Conservation (phyloP, 164 flowering plant genomes). For the Dillenia turbinata region DNA sequence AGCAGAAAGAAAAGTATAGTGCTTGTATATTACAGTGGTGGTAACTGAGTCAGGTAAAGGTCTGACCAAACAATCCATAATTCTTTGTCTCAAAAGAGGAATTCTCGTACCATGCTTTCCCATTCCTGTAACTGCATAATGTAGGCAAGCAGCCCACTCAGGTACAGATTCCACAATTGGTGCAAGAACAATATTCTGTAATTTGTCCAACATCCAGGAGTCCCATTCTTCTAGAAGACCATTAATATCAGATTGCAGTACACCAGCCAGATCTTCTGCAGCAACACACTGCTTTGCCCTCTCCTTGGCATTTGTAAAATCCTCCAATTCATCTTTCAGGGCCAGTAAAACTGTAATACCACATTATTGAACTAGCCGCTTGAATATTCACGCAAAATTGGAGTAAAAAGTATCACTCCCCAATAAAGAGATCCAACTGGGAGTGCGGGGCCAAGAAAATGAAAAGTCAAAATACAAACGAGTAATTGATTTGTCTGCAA, state of each 20-base stretch:
- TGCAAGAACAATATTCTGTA: conserved; percentile 62
- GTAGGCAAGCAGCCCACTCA: conserved; percentile 97
- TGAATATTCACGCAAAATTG: conserved; percentile 87
- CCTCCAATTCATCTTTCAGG: conserved; percentile 57
- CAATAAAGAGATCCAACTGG: conserved; percentile 88
- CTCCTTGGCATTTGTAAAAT: conserved; percentile 78
- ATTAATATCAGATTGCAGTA: conserved; percentile 81
- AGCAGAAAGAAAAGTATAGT: conserved; percentile 84
- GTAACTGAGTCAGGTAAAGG: conserved; percentile 76
- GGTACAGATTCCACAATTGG: conserved; percentile 92
- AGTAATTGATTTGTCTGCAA: conserved; percentile 91
- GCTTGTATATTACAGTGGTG: conserved; percentile 77
- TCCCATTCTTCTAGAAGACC: conserved; percentile 87
- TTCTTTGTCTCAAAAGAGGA: conserved; percentile 72
- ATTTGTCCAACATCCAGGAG: conserved; percentile 63
- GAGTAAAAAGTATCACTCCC: conserved; percentile 84
- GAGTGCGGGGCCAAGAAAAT: conserved; percentile 97
- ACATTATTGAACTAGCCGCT: conserved; percentile 90
- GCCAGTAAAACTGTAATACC: conserved; percentile 74
- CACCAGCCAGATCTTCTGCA: conserved; percentile 94
- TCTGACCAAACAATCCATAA: conserved; percentile 65
- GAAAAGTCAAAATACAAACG: conserved; percentile 93
- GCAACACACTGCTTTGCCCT: conserved; percentile 98
- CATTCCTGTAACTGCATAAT: conserved; percentile 96
- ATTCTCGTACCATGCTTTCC: conserved; percentile 77